Evolutionary conservation across 371 early-diverging fungal genomes (phyloP), one percentile per base, ranked within the genome.

Genomic region (Haplosporangium sp.): DNA sequence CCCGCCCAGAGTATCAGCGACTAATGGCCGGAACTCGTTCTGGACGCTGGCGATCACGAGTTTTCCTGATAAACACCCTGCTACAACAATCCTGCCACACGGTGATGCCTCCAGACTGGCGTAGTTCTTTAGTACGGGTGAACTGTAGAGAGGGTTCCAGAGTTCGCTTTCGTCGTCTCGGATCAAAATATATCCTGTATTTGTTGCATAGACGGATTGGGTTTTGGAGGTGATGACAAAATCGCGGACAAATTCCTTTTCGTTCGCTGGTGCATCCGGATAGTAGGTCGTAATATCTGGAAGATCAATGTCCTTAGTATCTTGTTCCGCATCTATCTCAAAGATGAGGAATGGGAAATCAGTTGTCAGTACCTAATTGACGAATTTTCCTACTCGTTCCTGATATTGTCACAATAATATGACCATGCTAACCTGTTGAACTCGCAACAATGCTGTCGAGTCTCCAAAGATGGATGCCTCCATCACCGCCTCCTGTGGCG

Each of bases 401-500:
- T 29, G 29, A 29, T 29, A 29, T 29, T 29, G 29, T 29, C 2
- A 29, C 29, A 29, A 29, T 29, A 29, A 29, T 29, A 29, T 29
- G 29, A 29, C 4, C 29, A 29, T 29, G 4, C 29, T 29, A 29
- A 88, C 91, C 91, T 48, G 89, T 86, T 38, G 86, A 85, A 50
- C 89, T 89, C 42, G 84, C 67, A 42, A 82, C 84, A 20, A 91
- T 84, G 0, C 86, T 82, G 6, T 67, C 69, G 23, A 94, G 66
- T 2, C 89, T 82, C 94, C 94, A 94, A 1, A 93, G 70, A 6
- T 91, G 88, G 48, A 95, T 84, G 4, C 93, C 94, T 0, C 92
- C 89, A 69, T 95, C 95, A 41, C 91, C 91, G 3, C 94, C 95
- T 10, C 94, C 95, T 1, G 93, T 91, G 2, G 91, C 94, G 18